A percentile compares a stretch with the other conserved stretches of the same genome.
Evolutionary conservation across 1,284 basidiomycete genomes (phyloP).

Genomic region (Cerioporus squamosus): DNA sequence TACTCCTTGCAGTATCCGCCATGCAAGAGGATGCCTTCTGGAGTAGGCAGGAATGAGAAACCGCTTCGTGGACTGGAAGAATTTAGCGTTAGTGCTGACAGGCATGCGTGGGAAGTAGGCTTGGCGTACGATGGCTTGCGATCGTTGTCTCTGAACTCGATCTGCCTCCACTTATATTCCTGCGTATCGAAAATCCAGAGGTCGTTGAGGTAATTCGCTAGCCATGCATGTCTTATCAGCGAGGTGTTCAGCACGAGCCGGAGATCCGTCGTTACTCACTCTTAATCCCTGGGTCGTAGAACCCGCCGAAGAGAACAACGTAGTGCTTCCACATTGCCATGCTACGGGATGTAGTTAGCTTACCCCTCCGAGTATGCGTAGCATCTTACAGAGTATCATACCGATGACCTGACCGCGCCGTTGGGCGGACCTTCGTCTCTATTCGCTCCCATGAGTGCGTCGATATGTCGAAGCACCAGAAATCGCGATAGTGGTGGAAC

Average conservation of each 20-base stretch:
- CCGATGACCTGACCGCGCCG: slow-evolving; percentile 86
- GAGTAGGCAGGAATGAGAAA: slow-evolving; percentile 83
- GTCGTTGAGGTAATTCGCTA: slow-evolving; percentile 86
- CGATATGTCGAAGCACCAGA: slow-evolving; percentile 80
- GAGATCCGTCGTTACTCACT: slow-evolving; percentile 2
- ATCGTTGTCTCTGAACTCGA: slow-evolving; percentile 76
- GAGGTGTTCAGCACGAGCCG: not conserved
- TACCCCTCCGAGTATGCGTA: not conserved
- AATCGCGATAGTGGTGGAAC: slow-evolving; percentile 92
- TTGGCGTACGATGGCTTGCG: slow-evolving; percentile 69
- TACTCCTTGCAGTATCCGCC: slow-evolving; percentile 96
- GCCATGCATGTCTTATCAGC: not conserved
- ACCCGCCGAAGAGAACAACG: slow-evolving; percentile 20
- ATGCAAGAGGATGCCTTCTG: slow-evolving; percentile 85
- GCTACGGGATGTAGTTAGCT: slow-evolving; percentile 38
- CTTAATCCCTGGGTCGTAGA: slow-evolving; percentile 25
- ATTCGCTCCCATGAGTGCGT: slow-evolving; percentile 89
- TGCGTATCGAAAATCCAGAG: slow-evolving; percentile 89
- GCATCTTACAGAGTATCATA: too few species aligned
- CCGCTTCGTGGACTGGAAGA: slow-evolving; percentile 74
- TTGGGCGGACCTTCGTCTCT: slow-evolving; percentile 83
- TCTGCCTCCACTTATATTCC: slow-evolving; percentile 87
- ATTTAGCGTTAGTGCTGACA: not conserved
- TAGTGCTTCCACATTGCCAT: slow-evolving; percentile 79
- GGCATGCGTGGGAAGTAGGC: not conserved